Percentiles rank a stretch among this genome's conserved stretches.
These are phyloP conservation scores for Ophiostoma sp. DNA, from an alignment of 2,329 filamentous ascomycete genomes.

Conservation along the genomic window DNA sequence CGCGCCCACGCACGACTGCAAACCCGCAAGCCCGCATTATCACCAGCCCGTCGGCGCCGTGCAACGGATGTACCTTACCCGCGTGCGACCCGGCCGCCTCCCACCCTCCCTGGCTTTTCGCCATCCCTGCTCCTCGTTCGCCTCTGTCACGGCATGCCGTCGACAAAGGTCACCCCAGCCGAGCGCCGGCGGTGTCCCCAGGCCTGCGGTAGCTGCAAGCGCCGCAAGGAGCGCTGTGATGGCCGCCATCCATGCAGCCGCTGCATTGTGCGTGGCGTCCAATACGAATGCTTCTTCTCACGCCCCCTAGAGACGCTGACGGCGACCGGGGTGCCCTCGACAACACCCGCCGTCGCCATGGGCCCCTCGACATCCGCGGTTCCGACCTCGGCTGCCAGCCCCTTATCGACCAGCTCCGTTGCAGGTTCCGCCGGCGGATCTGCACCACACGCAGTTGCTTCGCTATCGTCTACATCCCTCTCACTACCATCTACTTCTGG, in stretches of 20 bases:
- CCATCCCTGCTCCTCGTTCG: too few species aligned
- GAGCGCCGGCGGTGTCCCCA: conserved; percentile 30
- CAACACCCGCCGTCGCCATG: conserved; percentile 1
- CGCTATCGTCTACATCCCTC: background rate
- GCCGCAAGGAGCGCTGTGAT: conserved; percentile 32
- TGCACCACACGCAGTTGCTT: background rate
- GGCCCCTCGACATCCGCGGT: background rate
- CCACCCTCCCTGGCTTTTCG: too few species aligned
- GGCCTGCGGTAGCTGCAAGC: conserved; percentile 31
- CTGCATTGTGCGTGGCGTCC: conserved; percentile 28
- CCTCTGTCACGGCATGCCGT: conserved; percentile 26
- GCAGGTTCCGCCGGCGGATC: background rate
- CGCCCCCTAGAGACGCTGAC: conserved; percentile 16
- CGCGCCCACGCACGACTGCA: background rate
- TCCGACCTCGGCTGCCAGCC: conserved; percentile 11
- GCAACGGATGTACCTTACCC: background rate
- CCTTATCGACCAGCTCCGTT: conserved; percentile 16
- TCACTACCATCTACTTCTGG: background rate
- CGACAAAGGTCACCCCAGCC: conserved; percentile 24
- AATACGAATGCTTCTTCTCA: conserved; percentile 27
- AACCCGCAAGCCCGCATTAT: background rate
- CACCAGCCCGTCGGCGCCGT: conserved; percentile 8
- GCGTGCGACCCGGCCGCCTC: background rate
- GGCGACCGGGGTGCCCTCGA: background rate
- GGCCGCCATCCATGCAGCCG: conserved; percentile 30